Conservation (phyloP, 768 basidiomycete species). For the Hypholoma fasciculare region DNA sequence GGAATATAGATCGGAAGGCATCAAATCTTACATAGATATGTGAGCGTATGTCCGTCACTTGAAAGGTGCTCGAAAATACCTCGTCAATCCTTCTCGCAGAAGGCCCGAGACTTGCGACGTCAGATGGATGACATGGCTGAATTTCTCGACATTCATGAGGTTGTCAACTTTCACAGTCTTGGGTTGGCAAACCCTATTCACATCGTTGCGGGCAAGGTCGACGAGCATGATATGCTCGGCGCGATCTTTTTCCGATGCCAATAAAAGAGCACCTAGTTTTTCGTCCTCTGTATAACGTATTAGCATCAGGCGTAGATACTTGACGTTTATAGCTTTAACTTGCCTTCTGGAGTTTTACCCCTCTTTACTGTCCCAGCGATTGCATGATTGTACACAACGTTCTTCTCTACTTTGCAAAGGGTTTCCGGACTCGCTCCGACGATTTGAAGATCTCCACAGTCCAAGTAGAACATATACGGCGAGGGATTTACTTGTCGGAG, state of each 20-base stretch:
- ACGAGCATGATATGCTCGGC: conserved; percentile 99
- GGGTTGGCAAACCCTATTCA: conserved; percentile 95
- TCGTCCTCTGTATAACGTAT: conserved; percentile 77
- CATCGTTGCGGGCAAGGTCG: conserved; percentile 96
- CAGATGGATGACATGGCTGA: conserved; percentile 97
- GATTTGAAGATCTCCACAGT: conserved; percentile 90
- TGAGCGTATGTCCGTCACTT: conserved; percentile 3
- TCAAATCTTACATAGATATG: conserved; percentile 67
- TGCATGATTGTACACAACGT: conserved; percentile 95
- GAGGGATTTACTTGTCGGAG: conserved; percentile 95
- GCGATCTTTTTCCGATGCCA: conserved; percentile 89
- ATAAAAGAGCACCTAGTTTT: conserved; percentile 67
- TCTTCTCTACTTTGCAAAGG: conserved; percentile 90
- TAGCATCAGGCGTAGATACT: conserved; percentile 2
- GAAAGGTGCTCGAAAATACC: conserved; percentile 44
- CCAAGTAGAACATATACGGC: conserved; percentile 98
- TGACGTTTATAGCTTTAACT: conserved; percentile 16
- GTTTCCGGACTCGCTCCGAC: conserved; percentile 99
- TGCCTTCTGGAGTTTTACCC: conserved; percentile 85
- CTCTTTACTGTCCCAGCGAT: conserved; percentile 94
- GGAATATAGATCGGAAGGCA: conserved; percentile 98
- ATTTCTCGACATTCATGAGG: conserved; percentile 91
- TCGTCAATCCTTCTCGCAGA: conserved; percentile 77
- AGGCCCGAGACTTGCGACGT: conserved; percentile 93
- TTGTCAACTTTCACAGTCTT: conserved; percentile 95